phyloP scores from a whole-genome alignment of 2,329 filamentous ascomycete genomes.

The Talaromyces islandicus region DNA sequence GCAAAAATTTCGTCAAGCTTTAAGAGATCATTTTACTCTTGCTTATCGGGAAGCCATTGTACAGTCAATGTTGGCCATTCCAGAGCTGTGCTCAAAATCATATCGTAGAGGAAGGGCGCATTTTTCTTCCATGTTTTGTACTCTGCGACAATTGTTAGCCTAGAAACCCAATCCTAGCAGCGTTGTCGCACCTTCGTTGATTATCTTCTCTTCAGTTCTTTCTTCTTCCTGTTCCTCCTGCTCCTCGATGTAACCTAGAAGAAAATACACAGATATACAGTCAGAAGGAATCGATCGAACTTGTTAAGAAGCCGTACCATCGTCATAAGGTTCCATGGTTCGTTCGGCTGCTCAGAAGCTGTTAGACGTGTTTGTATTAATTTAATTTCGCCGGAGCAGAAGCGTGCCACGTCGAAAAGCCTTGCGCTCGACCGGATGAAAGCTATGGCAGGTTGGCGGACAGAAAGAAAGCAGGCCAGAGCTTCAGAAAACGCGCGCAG shows the following conservation, averaged over 20 bases:
- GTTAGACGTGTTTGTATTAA: background rate
- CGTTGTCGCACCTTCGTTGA: conserved; percentile 68
- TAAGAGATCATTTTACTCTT: conserved; percentile 50
- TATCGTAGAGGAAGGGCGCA: conserved; percentile 94
- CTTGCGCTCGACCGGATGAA: background rate
- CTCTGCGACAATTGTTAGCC: conserved; percentile 48
- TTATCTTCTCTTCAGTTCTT: conserved; percentile 75
- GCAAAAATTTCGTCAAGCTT: background rate
- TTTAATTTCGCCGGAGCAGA: background rate
- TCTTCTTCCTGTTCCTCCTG: conserved; percentile 59
- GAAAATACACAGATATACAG: conserved; percentile 9
- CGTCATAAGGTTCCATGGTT: conserved; percentile 32
- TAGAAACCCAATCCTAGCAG: background rate
- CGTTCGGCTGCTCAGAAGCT: background rate
- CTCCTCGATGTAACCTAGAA: conserved; percentile 28
- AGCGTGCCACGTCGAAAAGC: background rate
- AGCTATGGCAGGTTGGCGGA: background rate
- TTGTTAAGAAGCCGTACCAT: conserved; percentile 16
- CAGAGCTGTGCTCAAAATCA: conserved; percentile 89
- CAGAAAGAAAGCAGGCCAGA: conserved; percentile 1
- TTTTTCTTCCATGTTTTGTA: conserved; percentile 99
- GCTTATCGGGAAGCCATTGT: conserved; percentile 96
- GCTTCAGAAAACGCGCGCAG: conserved; percentile 18
- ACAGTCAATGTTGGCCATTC: conserved; percentile 97
- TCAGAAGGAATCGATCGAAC: conserved; percentile 14